Conservation (phyloP, 1,139 yeast species). For the Lodderomyces pseudojiufengensis region DNA sequence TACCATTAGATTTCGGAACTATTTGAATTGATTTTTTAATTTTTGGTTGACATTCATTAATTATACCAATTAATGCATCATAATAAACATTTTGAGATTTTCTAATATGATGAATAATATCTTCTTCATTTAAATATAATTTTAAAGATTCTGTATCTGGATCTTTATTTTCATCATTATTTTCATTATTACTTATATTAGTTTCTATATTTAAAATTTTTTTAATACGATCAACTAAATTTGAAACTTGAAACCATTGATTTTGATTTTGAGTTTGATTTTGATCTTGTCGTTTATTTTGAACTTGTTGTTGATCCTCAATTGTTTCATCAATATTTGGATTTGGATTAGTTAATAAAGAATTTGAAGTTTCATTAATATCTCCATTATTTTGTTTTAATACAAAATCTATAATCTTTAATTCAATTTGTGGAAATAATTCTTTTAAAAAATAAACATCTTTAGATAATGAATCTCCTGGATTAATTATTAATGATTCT, state of each 20-base stretch:
- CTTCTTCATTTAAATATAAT: conserved; percentile 6
- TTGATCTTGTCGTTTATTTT: background rate
- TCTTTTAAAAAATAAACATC: conserved; percentile 14
- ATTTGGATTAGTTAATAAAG: conserved; percentile 8
- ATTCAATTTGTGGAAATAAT: conserved; percentile 21
- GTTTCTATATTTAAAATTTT: conserved; percentile 1
- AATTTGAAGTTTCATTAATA: conserved; percentile 14
- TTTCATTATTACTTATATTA: background rate
- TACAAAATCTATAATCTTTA: conserved; percentile 14
- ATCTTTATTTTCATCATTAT: background rate
- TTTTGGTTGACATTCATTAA: conserved; percentile 17
- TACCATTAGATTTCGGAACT: conserved; percentile 5
- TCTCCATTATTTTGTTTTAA: conserved; percentile 18
- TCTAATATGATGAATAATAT: conserved; percentile 11
- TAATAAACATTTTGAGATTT: conserved; percentile 18
- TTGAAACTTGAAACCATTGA: conserved; percentile 10
- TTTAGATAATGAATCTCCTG: too few relatives aligned
- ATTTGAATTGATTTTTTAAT: conserved; percentile 5
- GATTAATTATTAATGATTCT: too few relatives aligned
- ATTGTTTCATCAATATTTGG: too few relatives aligned
- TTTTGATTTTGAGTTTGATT: conserved; percentile 2
- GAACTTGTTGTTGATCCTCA: too few relatives aligned
- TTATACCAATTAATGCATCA: conserved; percentile 27
- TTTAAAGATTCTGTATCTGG: too few relatives aligned
- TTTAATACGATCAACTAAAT: conserved; percentile 6